Evolutionary conservation across 2,329 filamentous ascomycete genomes (phyloP).

Genomic region (Aspergillus niger): DNA sequence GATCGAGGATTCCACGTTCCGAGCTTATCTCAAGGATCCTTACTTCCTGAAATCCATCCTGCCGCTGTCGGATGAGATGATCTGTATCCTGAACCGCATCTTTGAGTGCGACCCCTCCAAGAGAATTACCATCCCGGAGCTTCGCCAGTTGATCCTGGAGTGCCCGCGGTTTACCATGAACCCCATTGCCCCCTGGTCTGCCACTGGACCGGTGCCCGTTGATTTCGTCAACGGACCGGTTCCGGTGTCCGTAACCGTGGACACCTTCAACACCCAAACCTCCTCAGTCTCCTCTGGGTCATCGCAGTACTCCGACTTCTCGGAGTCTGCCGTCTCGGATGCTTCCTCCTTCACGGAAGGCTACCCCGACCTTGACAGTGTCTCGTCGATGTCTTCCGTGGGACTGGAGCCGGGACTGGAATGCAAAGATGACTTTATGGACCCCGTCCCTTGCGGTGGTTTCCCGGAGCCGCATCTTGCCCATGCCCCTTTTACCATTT

Average conservation of each 20-base stretch:
- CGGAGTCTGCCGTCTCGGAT: slow-evolving; percentile 43
- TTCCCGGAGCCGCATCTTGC: slow-evolving; percentile 34
- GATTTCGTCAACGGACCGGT: slow-evolving; percentile 40
- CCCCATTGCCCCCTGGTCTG: slow-evolving; percentile 43
- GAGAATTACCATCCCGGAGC: slow-evolving; percentile 77
- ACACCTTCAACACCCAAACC: slow-evolving; percentile 37
- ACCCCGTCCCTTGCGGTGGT: slow-evolving; percentile 30
- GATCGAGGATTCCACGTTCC: slow-evolving; percentile 89
- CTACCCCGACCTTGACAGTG: slow-evolving; percentile 37
- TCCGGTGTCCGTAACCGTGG: slow-evolving; percentile 38
- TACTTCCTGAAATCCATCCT: slow-evolving; percentile 92
- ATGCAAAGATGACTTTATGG: slow-evolving; percentile 34
- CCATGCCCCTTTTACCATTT: slow-evolving; percentile 27
- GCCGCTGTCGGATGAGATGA: slow-evolving; percentile 84
- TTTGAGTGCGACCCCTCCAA: slow-evolving; percentile 84
- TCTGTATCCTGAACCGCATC: slow-evolving; percentile 81
- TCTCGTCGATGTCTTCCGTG: slow-evolving; percentile 38
- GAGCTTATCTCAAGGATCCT: slow-evolving; percentile 80
- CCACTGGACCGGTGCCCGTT: slow-evolving; percentile 36
- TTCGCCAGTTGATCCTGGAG: slow-evolving; percentile 73
- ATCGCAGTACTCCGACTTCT: slow-evolving; percentile 40
- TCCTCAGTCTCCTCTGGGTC: slow-evolving; percentile 38
- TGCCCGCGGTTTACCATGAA: slow-evolving; percentile 70
- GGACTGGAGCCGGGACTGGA: slow-evolving; percentile 34
- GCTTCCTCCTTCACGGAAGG: slow-evolving; percentile 44